A percentile compares a stretch with the other conserved stretches of the same genome.
Conservation (phyloP, 1,284 basidiomycete species). For the Peniophora sp. region DNA sequence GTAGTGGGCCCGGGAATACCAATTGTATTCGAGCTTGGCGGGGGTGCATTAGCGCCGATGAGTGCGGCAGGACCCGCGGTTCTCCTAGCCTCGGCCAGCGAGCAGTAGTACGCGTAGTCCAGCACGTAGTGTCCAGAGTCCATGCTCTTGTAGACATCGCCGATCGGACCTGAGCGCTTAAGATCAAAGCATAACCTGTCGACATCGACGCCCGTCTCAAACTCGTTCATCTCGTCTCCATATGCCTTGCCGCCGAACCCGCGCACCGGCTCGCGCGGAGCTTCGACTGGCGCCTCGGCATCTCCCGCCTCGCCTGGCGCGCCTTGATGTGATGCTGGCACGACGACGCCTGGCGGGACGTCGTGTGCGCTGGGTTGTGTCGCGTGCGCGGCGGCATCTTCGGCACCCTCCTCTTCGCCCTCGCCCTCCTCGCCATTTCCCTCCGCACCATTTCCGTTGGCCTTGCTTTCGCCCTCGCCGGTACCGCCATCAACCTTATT, state of each 20-base stretch:
- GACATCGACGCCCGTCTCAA: slow-evolving; percentile 40
- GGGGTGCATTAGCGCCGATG: too few relatives aligned
- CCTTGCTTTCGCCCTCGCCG: slow-evolving; percentile 9
- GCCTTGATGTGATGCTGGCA: too few relatives aligned
- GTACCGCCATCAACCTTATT: slow-evolving; percentile 28
- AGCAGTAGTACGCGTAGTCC: slow-evolving; percentile 74
- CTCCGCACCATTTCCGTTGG: slow-evolving; percentile 5
- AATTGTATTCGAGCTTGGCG: slow-evolving; percentile 25
- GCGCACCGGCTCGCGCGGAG: slow-evolving; percentile 27
- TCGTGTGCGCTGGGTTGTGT: too few relatives aligned
- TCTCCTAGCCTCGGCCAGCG: slow-evolving; percentile 62
- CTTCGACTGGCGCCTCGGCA: not conserved
- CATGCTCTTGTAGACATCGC: slow-evolving; percentile 66
- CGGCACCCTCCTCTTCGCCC: slow-evolving; percentile 15
- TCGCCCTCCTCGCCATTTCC: too few relatives aligned
- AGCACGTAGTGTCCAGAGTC: slow-evolving; percentile 73
- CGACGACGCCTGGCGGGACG: too few relatives aligned
- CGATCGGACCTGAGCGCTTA: slow-evolving; percentile 39
- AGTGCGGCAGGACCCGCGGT: too few relatives aligned
- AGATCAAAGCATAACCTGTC: slow-evolving; percentile 46
- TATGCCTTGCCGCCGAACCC: slow-evolving; percentile 48
- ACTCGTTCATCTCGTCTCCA: slow-evolving; percentile 35
- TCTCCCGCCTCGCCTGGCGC: not conserved
- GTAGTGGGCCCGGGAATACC: too few relatives aligned
- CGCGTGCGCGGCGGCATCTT: too few relatives aligned